Conservation (phyloP, 495 filamentous ascomycete genomes). For the Hyaloscypha bicolor region DNA sequence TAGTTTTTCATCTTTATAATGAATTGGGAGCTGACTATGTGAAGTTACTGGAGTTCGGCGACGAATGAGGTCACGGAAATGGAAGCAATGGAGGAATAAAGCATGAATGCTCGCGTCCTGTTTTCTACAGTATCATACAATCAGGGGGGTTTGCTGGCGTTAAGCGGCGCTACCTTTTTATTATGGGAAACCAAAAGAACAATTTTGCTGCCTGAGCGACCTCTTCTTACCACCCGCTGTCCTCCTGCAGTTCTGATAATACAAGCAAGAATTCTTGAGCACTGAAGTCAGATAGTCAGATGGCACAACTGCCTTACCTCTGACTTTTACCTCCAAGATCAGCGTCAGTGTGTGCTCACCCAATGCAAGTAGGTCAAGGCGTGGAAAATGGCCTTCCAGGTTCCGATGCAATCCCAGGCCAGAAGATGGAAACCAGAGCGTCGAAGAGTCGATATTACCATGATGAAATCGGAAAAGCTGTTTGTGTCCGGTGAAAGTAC, state of each 20-base stretch:
- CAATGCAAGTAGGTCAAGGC: constrained; percentile 18
- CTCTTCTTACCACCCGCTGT: constrained; percentile 33
- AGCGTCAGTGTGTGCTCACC: constrained; percentile 20
- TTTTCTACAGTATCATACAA: constrained; percentile 35
- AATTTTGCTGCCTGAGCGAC: constrained; percentile 30
- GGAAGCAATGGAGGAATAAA: constrained; percentile 46
- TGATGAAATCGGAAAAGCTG: constrained; percentile 12
- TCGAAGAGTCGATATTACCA: constrained; percentile 26
- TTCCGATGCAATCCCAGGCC: constrained; percentile 6
- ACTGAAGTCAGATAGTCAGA: constrained; percentile 33
- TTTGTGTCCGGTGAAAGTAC: constrained; percentile 3
- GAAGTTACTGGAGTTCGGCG: constrained; percentile 63
- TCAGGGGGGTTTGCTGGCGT: constrained; percentile 29
- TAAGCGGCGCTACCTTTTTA: constrained; percentile 33
- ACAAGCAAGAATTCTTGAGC: constrained; percentile 30
- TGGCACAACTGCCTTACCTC: constrained; percentile 59
- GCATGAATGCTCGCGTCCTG: constrained; percentile 7
- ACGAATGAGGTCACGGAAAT: constrained; percentile 62
- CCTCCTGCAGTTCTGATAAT: constrained; percentile 32
- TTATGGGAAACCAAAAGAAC: constrained; percentile 32
- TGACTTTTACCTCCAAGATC: constrained; percentile 60
- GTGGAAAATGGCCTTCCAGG: constrained; percentile 9
- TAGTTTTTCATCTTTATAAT: not conserved
- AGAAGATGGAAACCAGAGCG: constrained; percentile 4
- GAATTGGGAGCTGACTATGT: constrained; percentile 20